Percentiles rank a stretch among this genome's conserved stretches.
Conservation (phyloP, 2,329 filamentous ascomycete species). For the Chrysosporium keratinophilum region DNA sequence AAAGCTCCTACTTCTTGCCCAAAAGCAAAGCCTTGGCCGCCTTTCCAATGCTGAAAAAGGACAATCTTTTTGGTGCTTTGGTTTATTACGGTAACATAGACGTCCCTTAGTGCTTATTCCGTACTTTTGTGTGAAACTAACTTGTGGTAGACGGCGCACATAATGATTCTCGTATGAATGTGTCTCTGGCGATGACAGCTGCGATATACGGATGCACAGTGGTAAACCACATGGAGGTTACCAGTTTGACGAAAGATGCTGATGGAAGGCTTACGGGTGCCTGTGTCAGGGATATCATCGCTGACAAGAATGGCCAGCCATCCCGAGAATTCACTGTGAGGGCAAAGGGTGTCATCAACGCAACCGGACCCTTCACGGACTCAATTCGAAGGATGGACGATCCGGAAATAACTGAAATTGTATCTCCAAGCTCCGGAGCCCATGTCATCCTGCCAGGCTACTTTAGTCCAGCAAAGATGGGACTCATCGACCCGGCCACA, state of each 20-base stretch:
- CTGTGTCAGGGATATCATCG: constrained; percentile 58
- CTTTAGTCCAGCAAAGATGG: constrained; percentile 77
- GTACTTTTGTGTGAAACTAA: constrained; percentile 14
- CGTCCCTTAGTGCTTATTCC: neutral
- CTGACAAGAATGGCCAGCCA: constrained; percentile 53
- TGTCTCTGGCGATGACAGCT: constrained; percentile 76
- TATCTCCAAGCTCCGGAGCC: constrained; percentile 74
- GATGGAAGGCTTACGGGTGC: constrained; percentile 65
- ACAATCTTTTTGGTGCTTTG: constrained; percentile 66
- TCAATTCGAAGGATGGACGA: constrained; percentile 79
- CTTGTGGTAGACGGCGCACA: constrained; percentile 60
- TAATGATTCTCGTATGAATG: constrained; percentile 88
- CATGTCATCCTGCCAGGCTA: constrained; percentile 82
- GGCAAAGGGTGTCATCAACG: constrained; percentile 76
- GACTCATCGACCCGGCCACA: constrained; percentile 73
- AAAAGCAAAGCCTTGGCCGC: constrained; percentile 76
- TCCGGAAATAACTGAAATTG: constrained; percentile 59
- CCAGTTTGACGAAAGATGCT: constrained; percentile 61
- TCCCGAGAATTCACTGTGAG: constrained; percentile 57
- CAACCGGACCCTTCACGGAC: constrained; percentile 79
- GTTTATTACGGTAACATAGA: constrained; percentile 61
- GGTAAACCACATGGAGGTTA: constrained; percentile 75
- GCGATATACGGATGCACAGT: constrained; percentile 77
- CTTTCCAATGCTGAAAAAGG: constrained; percentile 78
- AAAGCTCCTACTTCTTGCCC: constrained; percentile 79